These are phyloP conservation scores for Podaxis sp. DNA, from an alignment of 768 basidiomycete genomes.

Conservation along the genomic window DNA sequence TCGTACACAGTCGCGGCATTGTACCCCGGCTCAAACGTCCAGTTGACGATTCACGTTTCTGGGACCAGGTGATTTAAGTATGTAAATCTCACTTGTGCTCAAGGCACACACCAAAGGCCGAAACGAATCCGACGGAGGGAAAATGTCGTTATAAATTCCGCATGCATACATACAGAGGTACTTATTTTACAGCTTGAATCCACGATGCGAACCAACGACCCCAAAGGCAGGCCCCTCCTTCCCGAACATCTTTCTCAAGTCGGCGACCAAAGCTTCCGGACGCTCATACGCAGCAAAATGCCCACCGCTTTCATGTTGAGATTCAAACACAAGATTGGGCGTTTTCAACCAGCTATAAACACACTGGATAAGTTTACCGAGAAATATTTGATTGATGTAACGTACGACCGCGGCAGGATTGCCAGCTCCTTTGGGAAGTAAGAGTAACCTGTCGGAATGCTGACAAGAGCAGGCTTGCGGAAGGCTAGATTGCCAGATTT, in stretches of 20 bases:
- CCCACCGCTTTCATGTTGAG: conserved; percentile 50
- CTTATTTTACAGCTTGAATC: conserved; percentile 25
- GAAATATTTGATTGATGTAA: not conserved
- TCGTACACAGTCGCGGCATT: too few species aligned
- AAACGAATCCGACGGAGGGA: too few species aligned
- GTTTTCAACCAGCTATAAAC: conserved; percentile 40
- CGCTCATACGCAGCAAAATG: conserved; percentile 59
- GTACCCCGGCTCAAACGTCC: too few species aligned
- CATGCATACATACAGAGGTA: not conserved
- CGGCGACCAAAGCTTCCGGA: conserved; percentile 46
- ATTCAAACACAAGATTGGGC: conserved; percentile 44
- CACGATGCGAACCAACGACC: conserved; percentile 43
- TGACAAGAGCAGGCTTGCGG: conserved; percentile 8
- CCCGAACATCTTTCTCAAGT: conserved; percentile 58
- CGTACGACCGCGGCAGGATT: conserved; percentile 30
- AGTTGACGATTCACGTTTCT: too few species aligned
- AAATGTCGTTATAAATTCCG: too few species aligned
- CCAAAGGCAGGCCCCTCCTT: conserved; percentile 48
- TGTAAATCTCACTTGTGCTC: too few species aligned
- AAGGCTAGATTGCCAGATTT: conserved; percentile 19
- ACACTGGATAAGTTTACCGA: not conserved
- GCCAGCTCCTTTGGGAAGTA: conserved; percentile 51
- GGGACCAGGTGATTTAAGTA: too few species aligned
- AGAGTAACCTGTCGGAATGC: conserved; percentile 49
- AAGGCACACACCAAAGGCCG: too few species aligned